Percentiles rank a stretch among this genome's conserved stretches.
These are phyloP conservation scores for Huntiella omanensis DNA, from an alignment of 2,329 filamentous ascomycete species.

Conservation along the genomic window DNA sequence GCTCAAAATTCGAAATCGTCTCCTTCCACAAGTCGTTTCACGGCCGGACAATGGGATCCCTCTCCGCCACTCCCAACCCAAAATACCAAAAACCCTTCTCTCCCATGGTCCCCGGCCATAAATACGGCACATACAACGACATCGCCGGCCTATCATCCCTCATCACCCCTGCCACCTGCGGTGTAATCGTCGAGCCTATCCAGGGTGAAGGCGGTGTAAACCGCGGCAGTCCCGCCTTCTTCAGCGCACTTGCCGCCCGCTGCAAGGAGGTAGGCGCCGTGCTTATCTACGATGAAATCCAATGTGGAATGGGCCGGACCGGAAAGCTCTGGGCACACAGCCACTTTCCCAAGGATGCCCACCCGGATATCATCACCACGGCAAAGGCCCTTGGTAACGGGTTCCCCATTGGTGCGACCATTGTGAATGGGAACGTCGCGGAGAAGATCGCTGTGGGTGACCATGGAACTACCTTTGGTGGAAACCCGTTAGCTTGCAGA, in stretches of 20 bases:
- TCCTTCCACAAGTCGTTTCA: conserved; percentile 90
- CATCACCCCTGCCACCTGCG: conserved; percentile 72
- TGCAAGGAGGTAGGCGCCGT: conserved; percentile 78
- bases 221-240: conserved; percentile 64
- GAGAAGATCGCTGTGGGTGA: conserved; percentile 42
- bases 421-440: conserved; percentile 23
- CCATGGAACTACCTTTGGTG: conserved; percentile 87
- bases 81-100: conserved; percentile 94
- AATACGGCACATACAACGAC: conserved; percentile 73
- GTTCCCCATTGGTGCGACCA: conserved; percentile 69
- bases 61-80: conserved; percentile 92
- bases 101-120: conserved; percentile 90
- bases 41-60: conserved; percentile 82
- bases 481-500: conserved; percentile 71
- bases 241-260: conserved; percentile 62
- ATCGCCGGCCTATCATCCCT: conserved; percentile 49
- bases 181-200: conserved; percentile 91
- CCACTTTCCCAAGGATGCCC: conserved; percentile 53
- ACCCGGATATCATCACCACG: conserved; percentile 84
- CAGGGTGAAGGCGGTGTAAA: conserved; percentile 93
- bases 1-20: conserved; percentile 64
- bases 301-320: conserved; percentile 78
- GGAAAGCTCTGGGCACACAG: conserved; percentile 81
- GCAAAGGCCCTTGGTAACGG: conserved; percentile 95
- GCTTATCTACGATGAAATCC: conserved; percentile 90